Percentiles rank a stretch among this genome's conserved stretches.
Conservation (phyloP, 331 rosid species). For the Rhamnella rubrinervis region DNA sequence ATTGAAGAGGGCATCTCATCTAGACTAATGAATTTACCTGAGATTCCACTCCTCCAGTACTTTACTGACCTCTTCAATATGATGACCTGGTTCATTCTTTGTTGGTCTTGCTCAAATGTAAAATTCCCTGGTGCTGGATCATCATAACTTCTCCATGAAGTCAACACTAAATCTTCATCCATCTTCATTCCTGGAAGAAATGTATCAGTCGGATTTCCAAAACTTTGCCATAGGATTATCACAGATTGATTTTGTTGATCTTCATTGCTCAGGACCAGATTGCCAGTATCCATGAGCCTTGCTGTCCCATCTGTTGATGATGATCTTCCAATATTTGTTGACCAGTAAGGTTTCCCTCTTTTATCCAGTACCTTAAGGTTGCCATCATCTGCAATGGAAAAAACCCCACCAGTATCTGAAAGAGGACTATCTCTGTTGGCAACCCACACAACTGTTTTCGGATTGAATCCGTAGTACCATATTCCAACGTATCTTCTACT, state of each 20-base stretch:
- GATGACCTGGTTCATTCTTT: slow-evolving; percentile 46
- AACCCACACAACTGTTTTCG: slow-evolving; percentile 65
- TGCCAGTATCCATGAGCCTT: slow-evolving; percentile 59
- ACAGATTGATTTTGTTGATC: slow-evolving; percentile 26
- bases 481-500: slow-evolving; percentile 67
- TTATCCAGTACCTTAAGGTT: slow-evolving; percentile 55
- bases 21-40: slow-evolving; percentile 43
- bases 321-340: slow-evolving; percentile 42
- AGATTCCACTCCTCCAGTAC: slow-evolving; percentile 72
- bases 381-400: slow-evolving; percentile 55
- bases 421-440: slow-evolving; percentile 68
- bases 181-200: slow-evolving; percentile 80
- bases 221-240: slow-evolving; percentile 63
- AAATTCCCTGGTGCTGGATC: slow-evolving; percentile 68
- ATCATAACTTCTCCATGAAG: slow-evolving; percentile 58
- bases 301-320: slow-evolving; percentile 23
- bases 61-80: slow-evolving; percentile 66
- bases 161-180: slow-evolving; percentile 41
- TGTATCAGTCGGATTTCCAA: slow-evolving; percentile 63
- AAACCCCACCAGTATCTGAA: slow-evolving; percentile 41
- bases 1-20: slow-evolving; percentile 59
- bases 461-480: slow-evolving; percentile 59
- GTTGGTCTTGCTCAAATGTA: slow-evolving; percentile 58
- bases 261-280: slow-evolving; percentile 43
- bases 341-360: slow-evolving; percentile 42